Base-by-base conservation (phyloP, 305 asterid genomes). In the Stenogyne calaminthoides region DNA sequence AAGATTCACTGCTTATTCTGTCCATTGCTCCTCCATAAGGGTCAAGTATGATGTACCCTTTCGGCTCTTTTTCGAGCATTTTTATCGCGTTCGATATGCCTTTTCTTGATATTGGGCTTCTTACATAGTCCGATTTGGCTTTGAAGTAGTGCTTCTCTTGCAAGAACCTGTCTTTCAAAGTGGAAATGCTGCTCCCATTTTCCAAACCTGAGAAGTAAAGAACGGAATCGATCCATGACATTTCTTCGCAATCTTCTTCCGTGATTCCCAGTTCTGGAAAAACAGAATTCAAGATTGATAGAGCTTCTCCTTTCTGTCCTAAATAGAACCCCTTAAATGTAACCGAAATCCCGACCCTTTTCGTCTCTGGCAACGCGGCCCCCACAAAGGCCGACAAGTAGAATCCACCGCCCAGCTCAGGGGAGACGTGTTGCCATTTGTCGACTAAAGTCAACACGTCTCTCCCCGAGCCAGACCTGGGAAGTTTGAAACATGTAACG, bases 21-120 rank as follows among this genome's bases (percentile, higher is more conserved):
- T 80, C 60, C 97, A 91, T 91, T 19, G 73, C 78, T 57, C 96
- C 97, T 1, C 97, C 96, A 34, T 88, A 85, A 1, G 97, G 97
- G 77, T 91, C 96, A 14, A 91, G 42, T 42, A 91, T 84, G 4
- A 89, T 89, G 34, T 85, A 89, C 73, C 97, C 97, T 71, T 89
- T 88, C 0, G 91, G 85, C 77, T 91, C 87, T 39, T 80, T 81
- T 14, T 81, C 87, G 6, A 91, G 82, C 3, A 76, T 77, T 18
- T 75, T 76, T 0, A 88, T 29, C 0, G 85, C 84, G 2, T 22
- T 0, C 19, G 29, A 22, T 51, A 91, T 46, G 0, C 89, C 94
- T 2, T 7, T 14, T 22, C 44, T 49, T 27, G 94, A 51, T 32
- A 91, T 78, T 4, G 75, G 85, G 34, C 57, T 29, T 71, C 78